Percentiles rank a stretch among this genome's conserved stretches.
These are phyloP conservation scores for Umbelopsis vinacea DNA, from an alignment of 192 early-diverging fungal species.

Conservation along the genomic window DNA sequence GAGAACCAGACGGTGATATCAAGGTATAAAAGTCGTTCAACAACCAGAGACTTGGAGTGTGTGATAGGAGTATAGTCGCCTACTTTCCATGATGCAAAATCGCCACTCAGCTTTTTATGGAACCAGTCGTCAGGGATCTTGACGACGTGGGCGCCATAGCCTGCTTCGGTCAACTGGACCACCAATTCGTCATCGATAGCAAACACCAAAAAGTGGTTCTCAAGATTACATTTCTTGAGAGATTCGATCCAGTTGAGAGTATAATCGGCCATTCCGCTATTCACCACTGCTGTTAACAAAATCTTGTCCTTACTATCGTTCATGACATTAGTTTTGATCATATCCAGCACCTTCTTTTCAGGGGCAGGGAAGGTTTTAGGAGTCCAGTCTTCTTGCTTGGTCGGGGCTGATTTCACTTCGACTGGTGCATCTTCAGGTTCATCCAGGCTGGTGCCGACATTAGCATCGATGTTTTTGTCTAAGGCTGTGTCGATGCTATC, in stretches of 20 bases:
- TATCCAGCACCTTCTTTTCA: not conserved
- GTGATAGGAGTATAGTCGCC: constrained; percentile 44
- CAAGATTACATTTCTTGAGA: constrained; percentile 27
- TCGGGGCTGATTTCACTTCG: constrained; percentile 7
- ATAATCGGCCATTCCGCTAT: constrained; percentile 45
- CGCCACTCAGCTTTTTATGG: constrained; percentile 31
- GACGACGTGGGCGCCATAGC: constrained; percentile 37
- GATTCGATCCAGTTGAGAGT: constrained; percentile 49
- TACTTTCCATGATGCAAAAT: constrained; percentile 30
- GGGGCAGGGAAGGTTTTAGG: constrained; percentile 29
- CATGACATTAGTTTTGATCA: constrained; percentile 20
- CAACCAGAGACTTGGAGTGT: constrained; percentile 44
- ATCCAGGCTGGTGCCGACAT: not conserved
- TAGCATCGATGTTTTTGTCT: not conserved
- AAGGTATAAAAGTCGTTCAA: constrained; percentile 40
- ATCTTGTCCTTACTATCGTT: constrained; percentile 21
- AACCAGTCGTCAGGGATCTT: constrained; percentile 43
- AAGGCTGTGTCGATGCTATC: not conserved
- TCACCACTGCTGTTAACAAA: constrained; percentile 41
- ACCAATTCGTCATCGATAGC: constrained; percentile 42
- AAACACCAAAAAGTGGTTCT: constrained; percentile 39
- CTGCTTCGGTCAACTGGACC: constrained; percentile 29
- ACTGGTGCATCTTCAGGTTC: constrained; percentile 22
- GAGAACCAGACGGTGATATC: constrained; percentile 43
- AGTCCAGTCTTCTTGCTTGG: constrained; percentile 27